A percentile compares a stretch with the other conserved stretches of the same genome.
Conservation (phyloP, 805 yeast species). For the Candida oleophila region DNA sequence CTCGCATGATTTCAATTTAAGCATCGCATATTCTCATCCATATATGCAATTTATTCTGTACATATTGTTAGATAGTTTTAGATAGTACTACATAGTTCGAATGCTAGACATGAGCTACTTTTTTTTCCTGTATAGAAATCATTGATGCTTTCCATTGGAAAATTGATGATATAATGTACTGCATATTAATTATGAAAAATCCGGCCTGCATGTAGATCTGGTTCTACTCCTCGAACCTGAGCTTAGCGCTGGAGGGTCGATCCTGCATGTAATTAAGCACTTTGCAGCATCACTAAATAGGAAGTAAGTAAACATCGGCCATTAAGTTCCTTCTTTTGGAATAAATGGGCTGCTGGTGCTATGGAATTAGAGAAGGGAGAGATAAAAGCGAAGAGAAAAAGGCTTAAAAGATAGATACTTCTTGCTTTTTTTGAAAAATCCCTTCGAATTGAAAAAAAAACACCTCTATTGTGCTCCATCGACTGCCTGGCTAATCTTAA, state of each 20-base stretch:
- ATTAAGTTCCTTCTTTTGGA: neutral
- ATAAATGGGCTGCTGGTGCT: neutral
- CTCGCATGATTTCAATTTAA: too few relatives aligned
- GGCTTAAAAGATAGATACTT: neutral
- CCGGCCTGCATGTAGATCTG: too few relatives aligned
- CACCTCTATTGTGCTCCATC: too few relatives aligned
- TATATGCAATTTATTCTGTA: neutral
- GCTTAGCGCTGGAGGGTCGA: too few relatives aligned
- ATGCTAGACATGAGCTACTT: neutral
- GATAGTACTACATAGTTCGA: too few relatives aligned
- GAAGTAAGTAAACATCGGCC: conserved; percentile 3
- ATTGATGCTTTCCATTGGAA: too few relatives aligned
- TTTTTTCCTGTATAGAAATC: neutral
- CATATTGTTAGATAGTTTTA: neutral
- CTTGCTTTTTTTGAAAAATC: too few relatives aligned
- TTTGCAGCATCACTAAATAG: neutral
- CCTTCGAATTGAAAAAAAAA: neutral
- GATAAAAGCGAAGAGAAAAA: too few relatives aligned
- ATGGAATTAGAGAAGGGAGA: neutral
- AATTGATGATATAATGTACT: too few relatives aligned
- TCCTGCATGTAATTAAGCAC: too few relatives aligned
- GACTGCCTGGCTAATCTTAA: neutral
- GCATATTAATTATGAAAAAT: too few relatives aligned
- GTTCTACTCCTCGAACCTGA: too few relatives aligned
- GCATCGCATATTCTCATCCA: neutral